These are phyloP conservation scores for Pseudoneurospora amorphoporcata DNA, from an alignment of 495 filamentous ascomycete species.

Conservation along the genomic window DNA sequence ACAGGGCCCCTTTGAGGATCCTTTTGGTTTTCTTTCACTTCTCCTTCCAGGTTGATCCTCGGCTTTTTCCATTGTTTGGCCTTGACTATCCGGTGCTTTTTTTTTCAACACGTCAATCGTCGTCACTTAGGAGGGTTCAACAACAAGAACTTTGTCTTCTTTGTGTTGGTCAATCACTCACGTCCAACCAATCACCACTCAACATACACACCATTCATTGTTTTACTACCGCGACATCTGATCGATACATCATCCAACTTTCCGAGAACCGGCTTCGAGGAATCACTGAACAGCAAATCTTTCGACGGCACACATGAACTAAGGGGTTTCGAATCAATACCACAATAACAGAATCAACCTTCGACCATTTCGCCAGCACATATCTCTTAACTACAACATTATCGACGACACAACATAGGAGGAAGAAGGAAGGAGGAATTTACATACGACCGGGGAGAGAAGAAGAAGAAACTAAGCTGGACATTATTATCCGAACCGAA, in stretches of 20 bases:
- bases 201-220: background rate
- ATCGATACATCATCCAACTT: background rate
- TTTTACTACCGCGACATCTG: background rate
- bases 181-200: background rate
- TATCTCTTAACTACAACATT: background rate
- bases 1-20: background rate
- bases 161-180: constrained; percentile 5
- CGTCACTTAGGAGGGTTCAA: background rate
- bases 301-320: background rate
- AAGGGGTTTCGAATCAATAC: background rate
- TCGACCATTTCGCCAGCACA: background rate
- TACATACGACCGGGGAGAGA: background rate
- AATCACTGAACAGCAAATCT: background rate
- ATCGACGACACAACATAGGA: background rate
- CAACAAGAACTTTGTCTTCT: constrained; percentile 6
- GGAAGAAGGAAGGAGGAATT: background rate
- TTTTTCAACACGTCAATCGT: background rate
- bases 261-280: background rate
- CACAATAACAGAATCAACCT: background rate
- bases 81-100: constrained; percentile 1
- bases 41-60: constrained; percentile 46
- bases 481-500: background rate
- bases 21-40: background rate
- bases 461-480: background rate
- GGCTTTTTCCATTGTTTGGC: constrained; percentile 25